Base-by-base conservation (phyloP, 2,329 filamentous ascomycete species). In the Apiospora koreana region DNA sequence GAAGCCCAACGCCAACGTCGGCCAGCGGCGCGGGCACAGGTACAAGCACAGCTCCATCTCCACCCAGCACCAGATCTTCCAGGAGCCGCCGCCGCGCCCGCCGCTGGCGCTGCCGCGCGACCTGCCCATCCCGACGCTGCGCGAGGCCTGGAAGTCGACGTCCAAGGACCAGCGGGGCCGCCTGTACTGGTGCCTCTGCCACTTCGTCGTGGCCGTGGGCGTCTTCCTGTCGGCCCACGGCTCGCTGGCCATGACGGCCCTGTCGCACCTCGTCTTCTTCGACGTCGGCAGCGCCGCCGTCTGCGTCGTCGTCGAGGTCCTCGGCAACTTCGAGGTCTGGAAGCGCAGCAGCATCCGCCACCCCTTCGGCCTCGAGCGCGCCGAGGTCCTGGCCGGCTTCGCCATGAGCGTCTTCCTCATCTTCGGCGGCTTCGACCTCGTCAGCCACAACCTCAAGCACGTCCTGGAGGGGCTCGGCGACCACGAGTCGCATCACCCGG, bases 241-340 rank as follows among this genome's bases (percentile, higher is more conserved):
- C 43, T 97, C 94, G 25, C 87, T 98, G 35, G 94, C 95, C 14
- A 92, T 97, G 83, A 98, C 95, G 8, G 95, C 95, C 0, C 85
- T 99, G 23, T 97, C 94, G 12, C 95, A 98, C 77, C 86, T 99
- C 65, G 92, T 98, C 71, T 93, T 98, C 80, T 99, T 98, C 80
- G 96, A 99, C 79, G 95, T 96, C 10, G 89, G 97, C 1, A 96
- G 94, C 43, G 96, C 96, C 5, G 91, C 95, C 65, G 89, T 98
- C 6, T 98, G 95, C 80, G 94, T 97, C 3, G 91, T 90, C 16
- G 95, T 98, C 65, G 96, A 99, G 78, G 93, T 98, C 1, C 89
- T 98, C 65, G 91, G 93, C 68, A 99, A 99, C 80, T 99, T 99
- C 77, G 96, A 99, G 79, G 95, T 98, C 50, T 99, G 96, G 96